A percentile compares a stretch with the other conserved stretches of the same genome.
These are phyloP conservation scores for Phytophthora tubulina DNA, from an alignment of 352 stramenopile species.

Conservation along the genomic window DNA sequence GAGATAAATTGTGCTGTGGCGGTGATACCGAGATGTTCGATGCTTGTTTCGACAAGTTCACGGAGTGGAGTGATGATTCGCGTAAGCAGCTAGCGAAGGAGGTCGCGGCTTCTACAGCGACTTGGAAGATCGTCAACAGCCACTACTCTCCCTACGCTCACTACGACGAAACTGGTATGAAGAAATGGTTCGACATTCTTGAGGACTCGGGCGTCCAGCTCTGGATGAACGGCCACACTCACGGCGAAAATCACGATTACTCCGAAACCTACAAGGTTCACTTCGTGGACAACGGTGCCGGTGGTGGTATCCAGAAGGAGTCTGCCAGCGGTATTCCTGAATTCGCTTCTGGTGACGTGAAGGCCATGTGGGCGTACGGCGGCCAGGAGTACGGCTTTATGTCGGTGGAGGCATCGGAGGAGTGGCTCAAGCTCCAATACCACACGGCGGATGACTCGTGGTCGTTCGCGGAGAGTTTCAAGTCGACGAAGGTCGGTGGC, in stretches of 20 bases:
- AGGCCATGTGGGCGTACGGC: slow-evolving; percentile 69
- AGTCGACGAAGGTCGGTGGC: slow-evolving; percentile 55
- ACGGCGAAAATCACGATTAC: slow-evolving; percentile 84
- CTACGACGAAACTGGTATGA: slow-evolving; percentile 63
- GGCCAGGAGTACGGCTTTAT: slow-evolving; percentile 84
- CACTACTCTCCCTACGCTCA: slow-evolving; percentile 86
- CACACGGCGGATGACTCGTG: slow-evolving; percentile 74
- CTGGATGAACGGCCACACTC: slow-evolving; percentile 81
- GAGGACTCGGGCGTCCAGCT: slow-evolving; percentile 63
- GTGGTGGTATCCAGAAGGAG: slow-evolving; percentile 84
- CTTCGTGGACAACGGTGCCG: slow-evolving; percentile 83
- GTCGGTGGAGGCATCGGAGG: slow-evolving; percentile 59
- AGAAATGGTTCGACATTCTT: slow-evolving; percentile 71
- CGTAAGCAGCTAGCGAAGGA: slow-evolving; percentile 60
- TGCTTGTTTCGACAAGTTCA: slow-evolving; percentile 72
- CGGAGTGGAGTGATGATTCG: slow-evolving; percentile 77
- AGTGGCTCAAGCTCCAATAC: slow-evolving; percentile 80
- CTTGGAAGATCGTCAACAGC: slow-evolving; percentile 89
- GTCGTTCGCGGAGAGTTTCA: slow-evolving; percentile 65
- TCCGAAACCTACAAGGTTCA: slow-evolving; percentile 56
- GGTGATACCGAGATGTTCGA: slow-evolving; percentile 67
- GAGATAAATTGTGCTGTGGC: slow-evolving; percentile 62
- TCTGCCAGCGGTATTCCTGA: slow-evolving; percentile 75
- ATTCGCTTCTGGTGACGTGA: slow-evolving; percentile 53
- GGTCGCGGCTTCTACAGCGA: slow-evolving; percentile 67